Conservation (phyloP, 192 early-diverging fungal genomes). For the Haplosporangium gracile region DNA sequence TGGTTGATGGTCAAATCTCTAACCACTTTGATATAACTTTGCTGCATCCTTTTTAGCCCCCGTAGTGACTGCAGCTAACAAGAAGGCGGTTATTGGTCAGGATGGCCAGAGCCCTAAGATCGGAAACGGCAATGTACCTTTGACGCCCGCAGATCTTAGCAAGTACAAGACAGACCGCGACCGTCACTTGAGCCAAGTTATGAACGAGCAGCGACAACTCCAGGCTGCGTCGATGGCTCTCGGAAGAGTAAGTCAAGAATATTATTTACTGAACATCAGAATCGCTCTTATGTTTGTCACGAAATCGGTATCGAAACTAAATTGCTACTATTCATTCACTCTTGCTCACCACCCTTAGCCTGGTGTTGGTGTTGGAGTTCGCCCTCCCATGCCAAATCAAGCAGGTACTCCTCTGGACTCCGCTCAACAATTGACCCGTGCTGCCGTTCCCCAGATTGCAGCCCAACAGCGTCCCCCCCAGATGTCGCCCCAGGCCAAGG, state of each 20-base stretch:
- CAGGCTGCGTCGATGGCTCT: conserved; percentile 61
- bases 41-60: conserved; percentile 29
- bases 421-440: conserved; percentile 46
- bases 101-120: conserved; percentile 51
- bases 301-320: neutral
- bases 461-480: conserved; percentile 42
- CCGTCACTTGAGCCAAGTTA: conserved; percentile 61
- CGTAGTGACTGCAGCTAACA: conserved; percentile 48
- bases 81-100: conserved; percentile 57
- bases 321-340: conserved; percentile 1
- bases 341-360: conserved; percentile 13
- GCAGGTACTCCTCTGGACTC: conserved; percentile 19
- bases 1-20: neutral
- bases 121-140: conserved; percentile 32
- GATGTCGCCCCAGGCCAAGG: conserved; percentile 51
- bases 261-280: neutral
- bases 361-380: conserved; percentile 16
- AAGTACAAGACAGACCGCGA: conserved; percentile 64
- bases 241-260: conserved; percentile 46
- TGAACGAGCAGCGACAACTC: conserved; percentile 63
- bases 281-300: neutral
- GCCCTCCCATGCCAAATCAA: conserved; percentile 33
- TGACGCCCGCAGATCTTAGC: conserved; percentile 69
- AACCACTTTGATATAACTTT: neutral
- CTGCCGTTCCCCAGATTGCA: conserved; percentile 28